These are phyloP conservation scores for Marchantia paleacea DNA, from an alignment of 225 moss, liverwort and hornwort genomes.

Conservation along the genomic window DNA sequence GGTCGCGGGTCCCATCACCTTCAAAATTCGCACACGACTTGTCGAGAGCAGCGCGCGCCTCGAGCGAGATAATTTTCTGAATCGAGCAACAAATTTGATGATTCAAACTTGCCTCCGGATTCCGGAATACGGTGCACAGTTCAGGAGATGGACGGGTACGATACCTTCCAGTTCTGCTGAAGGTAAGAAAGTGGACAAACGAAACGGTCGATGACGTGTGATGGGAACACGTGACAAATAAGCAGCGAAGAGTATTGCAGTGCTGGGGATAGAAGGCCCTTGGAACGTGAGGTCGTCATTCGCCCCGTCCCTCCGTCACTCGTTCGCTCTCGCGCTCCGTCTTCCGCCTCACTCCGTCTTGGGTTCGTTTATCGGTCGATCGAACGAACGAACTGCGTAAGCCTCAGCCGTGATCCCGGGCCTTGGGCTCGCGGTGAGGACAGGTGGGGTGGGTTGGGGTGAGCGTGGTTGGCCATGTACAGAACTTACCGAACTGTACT, in stretches of 20 bases:
- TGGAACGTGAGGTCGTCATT: slow-evolving; percentile 13
- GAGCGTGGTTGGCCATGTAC: background rate
- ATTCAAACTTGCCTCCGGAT: too few species aligned
- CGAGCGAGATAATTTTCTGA: too few species aligned
- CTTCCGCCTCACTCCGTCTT: background rate
- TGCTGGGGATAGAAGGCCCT: background rate
- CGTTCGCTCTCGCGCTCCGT: background rate
- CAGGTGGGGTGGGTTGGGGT: too few species aligned
- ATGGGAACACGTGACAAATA: background rate
- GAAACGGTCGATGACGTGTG: background rate
- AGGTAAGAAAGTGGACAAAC: background rate
- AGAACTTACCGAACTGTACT: background rate
- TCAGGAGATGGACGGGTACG: background rate
- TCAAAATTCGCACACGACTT: too few species aligned
- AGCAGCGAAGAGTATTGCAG: background rate
- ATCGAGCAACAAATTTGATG: too few species aligned
- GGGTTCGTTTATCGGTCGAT: too few species aligned
- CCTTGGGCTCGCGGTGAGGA: too few species aligned
- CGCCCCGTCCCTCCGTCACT: background rate
- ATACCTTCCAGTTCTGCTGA: background rate
- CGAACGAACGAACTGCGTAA: background rate
- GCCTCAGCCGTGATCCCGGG: too few species aligned
- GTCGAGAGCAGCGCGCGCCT: too few species aligned
- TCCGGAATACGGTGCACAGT: too few species aligned
- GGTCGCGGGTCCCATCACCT: too few species aligned